Evolutionary conservation across 345 rosid species (phyloP), one percentile per base, ranked within the genome.

Genomic region (Angophora floribunda): DNA sequence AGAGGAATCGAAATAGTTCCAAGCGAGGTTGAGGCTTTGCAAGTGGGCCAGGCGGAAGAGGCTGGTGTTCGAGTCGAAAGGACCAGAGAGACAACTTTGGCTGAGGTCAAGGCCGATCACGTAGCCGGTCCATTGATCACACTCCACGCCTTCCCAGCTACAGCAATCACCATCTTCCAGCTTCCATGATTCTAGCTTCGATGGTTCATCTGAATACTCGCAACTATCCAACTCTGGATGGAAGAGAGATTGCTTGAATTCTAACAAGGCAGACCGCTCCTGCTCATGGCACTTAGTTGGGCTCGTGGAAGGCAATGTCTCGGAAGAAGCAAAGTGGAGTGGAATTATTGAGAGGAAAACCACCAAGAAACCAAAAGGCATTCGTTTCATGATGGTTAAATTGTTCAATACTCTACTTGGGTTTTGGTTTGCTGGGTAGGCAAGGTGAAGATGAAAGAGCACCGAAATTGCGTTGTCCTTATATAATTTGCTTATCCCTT

Each of bases 181-280:
- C 28, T 26, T 15, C 85, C 88, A 75, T 1, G 85, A 52, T 50
- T 21, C 51, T 7, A 51, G 2, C 14, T 24, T 57, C 13, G 0
- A 24, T 1, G 2, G 0, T 15, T 52, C 3, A 9, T 1, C 24
- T 9, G 0, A 1, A 7, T 2, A 1, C 57, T 0, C 2, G 55
- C 0, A 53, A 53, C 0, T 0, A 7, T 19, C 0, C 0, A 0
- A 2, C 24, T 0, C 2, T 53, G 6, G n/a, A 9, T 57, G 1
- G 13, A 26, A 59, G 65, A 59, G 7, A 6, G 75, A 6, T 47
- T 86, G 28, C 32, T 28, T 86, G 44, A 59, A 61, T 51, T 86
- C 87, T 52, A 86, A 59, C 52, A 26, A 52, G 22, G 79, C 80
- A 59, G 22, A 87, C 88, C 8, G 13, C 47, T 87, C 59, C 2